Percentiles rank a stretch among this genome's conserved stretches.
Evolutionary conservation across 2,329 filamentous ascomycete species (phyloP).

Genomic region (Cladosporium cucumerinum): DNA sequence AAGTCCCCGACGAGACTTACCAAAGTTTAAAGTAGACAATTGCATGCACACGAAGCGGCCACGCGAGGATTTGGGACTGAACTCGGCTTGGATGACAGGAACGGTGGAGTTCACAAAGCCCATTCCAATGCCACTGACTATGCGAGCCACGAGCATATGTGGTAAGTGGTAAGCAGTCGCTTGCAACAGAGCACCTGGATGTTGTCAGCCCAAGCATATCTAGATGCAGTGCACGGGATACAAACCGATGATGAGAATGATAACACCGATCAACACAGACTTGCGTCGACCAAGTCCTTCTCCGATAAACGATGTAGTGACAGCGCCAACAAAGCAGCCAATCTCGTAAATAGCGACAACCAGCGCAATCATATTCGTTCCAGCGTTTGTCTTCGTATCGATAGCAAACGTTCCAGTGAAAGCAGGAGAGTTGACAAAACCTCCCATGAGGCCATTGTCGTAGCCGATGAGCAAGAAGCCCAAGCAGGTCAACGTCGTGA

Average conservation of each 20-base stretch:
- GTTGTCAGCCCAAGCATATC: not conserved
- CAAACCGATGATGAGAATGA: constrained; percentile 39
- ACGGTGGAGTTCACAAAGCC: constrained; percentile 47
- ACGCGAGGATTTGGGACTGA: constrained; percentile 31
- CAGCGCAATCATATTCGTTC: constrained; percentile 32
- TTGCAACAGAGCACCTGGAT: constrained; percentile 41
- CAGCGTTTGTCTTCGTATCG: constrained; percentile 36
- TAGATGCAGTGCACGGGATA: too few relatives aligned
- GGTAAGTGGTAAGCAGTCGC: constrained; percentile 39
- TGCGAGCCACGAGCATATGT: constrained; percentile 44
- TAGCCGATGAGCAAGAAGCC: constrained; percentile 50
- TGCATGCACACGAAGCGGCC: constrained; percentile 46
- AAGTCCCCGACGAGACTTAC: not conserved
- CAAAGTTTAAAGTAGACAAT: constrained; percentile 48
- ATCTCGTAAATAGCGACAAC: constrained; percentile 50
- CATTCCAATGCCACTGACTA: constrained; percentile 45
- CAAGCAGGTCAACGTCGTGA: constrained; percentile 46
- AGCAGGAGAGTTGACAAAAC: constrained; percentile 39
- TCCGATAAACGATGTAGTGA: not conserved
- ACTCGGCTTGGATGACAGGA: constrained; percentile 46
- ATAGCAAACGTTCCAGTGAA: constrained; percentile 43
- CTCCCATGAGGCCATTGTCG: constrained; percentile 47
- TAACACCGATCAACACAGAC: constrained; percentile 40
- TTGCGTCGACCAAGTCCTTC: not conserved
- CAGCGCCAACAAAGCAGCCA: constrained; percentile 42